Evolutionary conservation across 768 basidiomycete genomes (phyloP).

Genomic region (Cystobasidiopsis lactophilus): DNA sequence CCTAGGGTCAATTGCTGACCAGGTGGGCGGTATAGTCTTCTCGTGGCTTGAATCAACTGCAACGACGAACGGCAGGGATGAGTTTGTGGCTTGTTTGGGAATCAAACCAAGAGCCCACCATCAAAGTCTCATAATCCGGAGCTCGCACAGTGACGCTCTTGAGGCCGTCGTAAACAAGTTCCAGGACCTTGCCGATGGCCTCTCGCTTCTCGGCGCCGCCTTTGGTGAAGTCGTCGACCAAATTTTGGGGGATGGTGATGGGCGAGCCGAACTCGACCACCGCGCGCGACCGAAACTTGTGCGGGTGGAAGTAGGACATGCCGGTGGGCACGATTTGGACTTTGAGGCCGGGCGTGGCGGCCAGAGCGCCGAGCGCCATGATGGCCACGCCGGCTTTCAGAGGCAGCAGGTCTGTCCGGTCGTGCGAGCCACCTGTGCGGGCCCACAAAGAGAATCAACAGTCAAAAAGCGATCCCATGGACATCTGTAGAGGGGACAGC

Average conservation of each 20-base stretch:
- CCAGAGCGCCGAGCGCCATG: conserved; percentile 97
- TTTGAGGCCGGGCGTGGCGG: conserved; percentile 56
- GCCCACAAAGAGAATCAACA: conserved; percentile 1
- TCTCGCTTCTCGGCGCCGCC: conserved; percentile 74
- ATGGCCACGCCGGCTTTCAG: conserved; percentile 92
- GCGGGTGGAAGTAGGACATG: conserved; percentile 45
- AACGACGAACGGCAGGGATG: background rate
- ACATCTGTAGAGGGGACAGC: conserved; percentile 3
- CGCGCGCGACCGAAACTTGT: conserved; percentile 80
- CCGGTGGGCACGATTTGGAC: conserved; percentile 69
- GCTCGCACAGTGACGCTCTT: conserved; percentile 91
- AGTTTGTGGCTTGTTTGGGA: background rate
- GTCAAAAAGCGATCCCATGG: background rate
- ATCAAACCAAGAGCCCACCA: conserved; percentile 37
- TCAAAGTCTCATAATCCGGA: conserved; percentile 91
- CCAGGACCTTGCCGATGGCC: conserved; percentile 68
- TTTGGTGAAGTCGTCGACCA: conserved; percentile 71
- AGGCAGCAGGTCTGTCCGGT: conserved; percentile 84
- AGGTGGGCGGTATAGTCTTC: conserved; percentile 79
- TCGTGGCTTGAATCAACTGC: conserved; percentile 83
- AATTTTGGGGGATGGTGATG: conserved; percentile 68
- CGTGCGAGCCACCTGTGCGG: conserved; percentile 73
- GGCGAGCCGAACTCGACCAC: conserved; percentile 91
- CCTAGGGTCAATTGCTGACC: conserved; percentile 81
- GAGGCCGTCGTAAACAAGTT: conserved; percentile 73